These are phyloP conservation scores for Ophiostoma australiae DNA, from an alignment of 2,329 filamentous ascomycete species.

Conservation along the genomic window DNA sequence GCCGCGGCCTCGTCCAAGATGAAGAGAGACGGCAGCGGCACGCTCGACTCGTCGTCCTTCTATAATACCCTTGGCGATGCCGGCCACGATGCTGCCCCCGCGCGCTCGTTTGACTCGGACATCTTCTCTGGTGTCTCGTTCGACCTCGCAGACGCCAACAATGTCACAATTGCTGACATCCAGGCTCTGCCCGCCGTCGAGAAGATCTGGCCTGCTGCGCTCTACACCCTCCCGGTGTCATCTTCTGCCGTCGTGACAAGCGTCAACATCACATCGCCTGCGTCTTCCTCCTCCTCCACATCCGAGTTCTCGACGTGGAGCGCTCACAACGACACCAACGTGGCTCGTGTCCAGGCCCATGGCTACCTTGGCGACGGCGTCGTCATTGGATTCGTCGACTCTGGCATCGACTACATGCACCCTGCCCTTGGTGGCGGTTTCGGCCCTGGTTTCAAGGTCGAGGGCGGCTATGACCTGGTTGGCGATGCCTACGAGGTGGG, in stretches of 20 bases:
- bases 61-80: conserved; percentile 17
- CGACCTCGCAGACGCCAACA: conserved; percentile 13
- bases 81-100: conserved; percentile 20
- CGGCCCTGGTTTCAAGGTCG: conserved; percentile 24
- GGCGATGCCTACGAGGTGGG: conserved; percentile 18
- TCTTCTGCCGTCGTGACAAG: neutral
- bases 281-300: neutral
- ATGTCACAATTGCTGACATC: neutral
- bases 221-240: neutral
- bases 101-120: conserved; percentile 22
- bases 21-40: conserved; percentile 17
- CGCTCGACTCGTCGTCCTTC: conserved; percentile 17
- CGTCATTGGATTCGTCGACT: conserved; percentile 23
- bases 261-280: neutral
- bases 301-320: conserved; percentile 6
- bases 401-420: conserved; percentile 23
- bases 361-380: conserved; percentile 23
- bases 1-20: conserved; percentile 14
- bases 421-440: conserved; percentile 26
- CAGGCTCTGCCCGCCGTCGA: neutral
- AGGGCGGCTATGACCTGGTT: conserved; percentile 24
- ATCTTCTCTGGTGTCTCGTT: conserved; percentile 28
- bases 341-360: conserved; percentile 20
- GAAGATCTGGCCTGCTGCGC: neutral
- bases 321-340: conserved; percentile 21